Base-by-base conservation (phyloP, 2,329 filamentous ascomycete genomes). In the Ceratocystiopsis minuta region DNA sequence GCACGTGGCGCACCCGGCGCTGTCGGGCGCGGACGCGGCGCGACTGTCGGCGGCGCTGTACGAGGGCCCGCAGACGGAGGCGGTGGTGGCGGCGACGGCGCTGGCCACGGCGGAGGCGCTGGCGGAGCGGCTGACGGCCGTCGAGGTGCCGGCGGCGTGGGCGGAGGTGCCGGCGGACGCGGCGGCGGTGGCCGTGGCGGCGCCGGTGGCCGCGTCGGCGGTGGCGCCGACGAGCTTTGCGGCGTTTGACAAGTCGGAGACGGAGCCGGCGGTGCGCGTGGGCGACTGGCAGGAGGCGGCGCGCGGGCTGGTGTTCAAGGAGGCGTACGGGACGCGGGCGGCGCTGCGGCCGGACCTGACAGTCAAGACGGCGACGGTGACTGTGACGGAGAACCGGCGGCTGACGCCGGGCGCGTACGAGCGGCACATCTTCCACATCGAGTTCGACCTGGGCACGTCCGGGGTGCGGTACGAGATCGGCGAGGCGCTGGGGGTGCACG, bases 351-450 rank as follows among this genome's bases (percentile, higher is more conserved):
- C 90, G 12, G 90, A 98, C 54, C 67, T 93, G 42, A 65, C 80
- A 11, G 76, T 84, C 55, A 86, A 88, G 72, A 96, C 88, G 2
- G 78, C 73, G 53, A 83, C 85, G 36, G 80, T 95, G 42, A 80
- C 77, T 42, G 87, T 98, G 60, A 85, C 92, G 67, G 90, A 96
- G 67, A 95, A 93, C 65, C 83, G 90, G 47, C 78, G 90, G 49
- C 72, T 98, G 43, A 98, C 90, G 0, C 90, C 90, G 3, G 54
- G 16, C 62, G 18, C 80, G 78, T 98, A 98, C 57, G 87, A 96
- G 60, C 85, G 90, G 52, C 95, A 98, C 70, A 96, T 98, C 61
- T 98, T 98, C 79, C 90, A 98, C 65, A 96, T 98, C 48, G 90
- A 98, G 63, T 98, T 98, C 54, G 90, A 96, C 56, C 75, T 98